phyloP scores from a whole-genome alignment of 176 grass and related monocot species.

The barley (Hordeum vulgare) region DNA sequence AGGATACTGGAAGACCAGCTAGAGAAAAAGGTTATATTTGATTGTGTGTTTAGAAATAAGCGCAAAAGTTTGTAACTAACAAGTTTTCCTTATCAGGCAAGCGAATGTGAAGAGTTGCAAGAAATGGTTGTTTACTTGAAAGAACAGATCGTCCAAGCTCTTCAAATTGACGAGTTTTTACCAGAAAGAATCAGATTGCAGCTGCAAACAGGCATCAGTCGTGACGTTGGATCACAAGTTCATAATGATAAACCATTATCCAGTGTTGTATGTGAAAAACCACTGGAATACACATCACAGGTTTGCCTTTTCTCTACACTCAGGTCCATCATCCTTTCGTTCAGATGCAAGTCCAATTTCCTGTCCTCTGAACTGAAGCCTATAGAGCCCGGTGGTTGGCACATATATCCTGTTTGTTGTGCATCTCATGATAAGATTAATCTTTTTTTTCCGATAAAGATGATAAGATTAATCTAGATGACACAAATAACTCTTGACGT shows the following conservation, averaged over 20 bases:
- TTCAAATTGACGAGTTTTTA: conserved; percentile 45
- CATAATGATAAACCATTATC: conserved; percentile 32
- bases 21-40: conserved; percentile 64
- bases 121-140: conserved; percentile 62
- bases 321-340: background rate
- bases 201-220: conserved; percentile 25
- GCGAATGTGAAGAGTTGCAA: conserved; percentile 67
- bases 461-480: too few relatives aligned
- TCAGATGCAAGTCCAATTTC: background rate
- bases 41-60: background rate
- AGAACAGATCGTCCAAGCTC: conserved; percentile 56
- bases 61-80: background rate
- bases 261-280: conserved; percentile 34
- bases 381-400: too few relatives aligned
- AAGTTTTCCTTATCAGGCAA: conserved; percentile 47
- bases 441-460: too few relatives aligned
- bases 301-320: conserved; percentile 31
- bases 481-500: too few relatives aligned
- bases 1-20: conserved; percentile 93
- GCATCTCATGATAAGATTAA: too few relatives aligned
- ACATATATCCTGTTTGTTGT: too few relatives aligned
- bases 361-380: too few relatives aligned
- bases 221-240: conserved; percentile 24
- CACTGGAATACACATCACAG: conserved; percentile 34
- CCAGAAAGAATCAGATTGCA: conserved; percentile 29